Conservation (phyloP, 495 filamentous ascomycete genomes). For the Hamigera avellanea region DNA sequence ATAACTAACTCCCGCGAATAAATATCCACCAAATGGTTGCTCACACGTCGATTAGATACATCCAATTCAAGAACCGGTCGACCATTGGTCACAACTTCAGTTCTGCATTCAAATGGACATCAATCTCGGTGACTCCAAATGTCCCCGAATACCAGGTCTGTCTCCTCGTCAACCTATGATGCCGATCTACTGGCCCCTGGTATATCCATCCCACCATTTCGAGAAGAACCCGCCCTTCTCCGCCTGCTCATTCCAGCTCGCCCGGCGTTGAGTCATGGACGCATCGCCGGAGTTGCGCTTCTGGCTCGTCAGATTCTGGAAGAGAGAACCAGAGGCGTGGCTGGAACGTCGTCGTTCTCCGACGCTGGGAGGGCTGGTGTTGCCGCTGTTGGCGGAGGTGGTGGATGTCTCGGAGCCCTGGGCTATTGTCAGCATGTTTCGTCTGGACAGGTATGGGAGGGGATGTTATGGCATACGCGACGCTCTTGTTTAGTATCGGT, state of each 20-base stretch:
- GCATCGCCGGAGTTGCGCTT: conserved; percentile 38
- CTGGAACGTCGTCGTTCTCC: conserved; percentile 25
- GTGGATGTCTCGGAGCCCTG: conserved; percentile 17
- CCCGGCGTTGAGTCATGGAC: conserved; percentile 23
- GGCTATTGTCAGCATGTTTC: conserved; percentile 1
- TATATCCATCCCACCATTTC: conserved; percentile 45
- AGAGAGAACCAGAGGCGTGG: conserved; percentile 22
- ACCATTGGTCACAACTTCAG: too few species aligned
- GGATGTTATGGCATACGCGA: conserved; percentile 2
- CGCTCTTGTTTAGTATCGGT: not conserved
- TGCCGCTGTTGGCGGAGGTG: conserved; percentile 6
- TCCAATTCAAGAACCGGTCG: too few species aligned
- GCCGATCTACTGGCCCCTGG: conserved; percentile 13
- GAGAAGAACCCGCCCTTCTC: conserved; percentile 33
- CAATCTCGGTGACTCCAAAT: not conserved
- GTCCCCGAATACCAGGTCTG: not conserved
- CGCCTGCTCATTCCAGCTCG: conserved; percentile 39
- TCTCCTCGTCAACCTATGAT: too few species aligned
- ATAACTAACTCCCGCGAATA: too few species aligned
- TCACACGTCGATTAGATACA: too few species aligned
- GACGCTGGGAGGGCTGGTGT: conserved; percentile 9
- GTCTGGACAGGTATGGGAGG: not conserved
- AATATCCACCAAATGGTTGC: too few species aligned
- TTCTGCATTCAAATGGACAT: too few species aligned
- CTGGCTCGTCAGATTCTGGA: conserved; percentile 37